phyloP scores from a whole-genome alignment of 768 basidiomycete genomes.

The Boletus patriciae region DNA sequence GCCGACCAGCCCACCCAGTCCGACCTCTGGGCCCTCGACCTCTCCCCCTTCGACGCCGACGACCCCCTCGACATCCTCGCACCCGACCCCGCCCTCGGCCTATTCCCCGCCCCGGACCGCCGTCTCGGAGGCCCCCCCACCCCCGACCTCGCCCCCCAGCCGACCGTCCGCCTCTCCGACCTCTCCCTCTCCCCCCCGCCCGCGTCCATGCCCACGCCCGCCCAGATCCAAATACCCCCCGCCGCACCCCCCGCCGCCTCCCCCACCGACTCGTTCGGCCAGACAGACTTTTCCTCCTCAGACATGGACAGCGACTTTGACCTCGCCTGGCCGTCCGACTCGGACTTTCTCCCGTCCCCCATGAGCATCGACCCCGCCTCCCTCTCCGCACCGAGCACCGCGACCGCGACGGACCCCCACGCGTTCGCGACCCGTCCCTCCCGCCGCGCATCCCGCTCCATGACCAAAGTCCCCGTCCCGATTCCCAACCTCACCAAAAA shows the following conservation, averaged over 20 bases:
- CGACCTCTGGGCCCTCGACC: conserved; percentile 7
- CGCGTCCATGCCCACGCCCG: neutral
- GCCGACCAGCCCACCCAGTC: conserved; percentile 6
- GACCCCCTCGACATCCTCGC: conserved; percentile 2
- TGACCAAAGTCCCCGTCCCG: conserved; percentile 40
- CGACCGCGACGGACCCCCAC: neutral
- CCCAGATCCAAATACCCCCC: conserved; percentile 3
- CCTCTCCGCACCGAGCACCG: neutral
- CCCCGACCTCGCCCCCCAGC: conserved; percentile 3
- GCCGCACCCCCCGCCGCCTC: conserved; percentile 2
- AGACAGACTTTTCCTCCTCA: conserved; percentile 8
- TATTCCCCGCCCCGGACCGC: conserved; percentile 11
- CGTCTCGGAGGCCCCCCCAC: conserved; percentile 2
- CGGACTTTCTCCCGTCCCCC: conserved; percentile 22
- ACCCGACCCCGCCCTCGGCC: neutral
- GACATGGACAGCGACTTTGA: conserved; percentile 22
- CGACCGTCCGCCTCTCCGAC: conserved; percentile 28
- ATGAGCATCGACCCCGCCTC: conserved; percentile 9
- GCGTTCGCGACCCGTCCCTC: conserved; percentile 13
- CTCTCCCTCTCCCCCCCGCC: conserved; percentile 4
- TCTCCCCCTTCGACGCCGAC: neutral
- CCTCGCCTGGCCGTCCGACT: conserved; percentile 22
- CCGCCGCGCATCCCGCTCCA: conserved; percentile 24
- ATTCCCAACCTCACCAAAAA: conserved; percentile 53
- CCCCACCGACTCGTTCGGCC: neutral